These are phyloP conservation scores for Pneumocystis oryctolagi DNA, from an alignment of 1,139 yeast species.

Conservation along the genomic window DNA sequence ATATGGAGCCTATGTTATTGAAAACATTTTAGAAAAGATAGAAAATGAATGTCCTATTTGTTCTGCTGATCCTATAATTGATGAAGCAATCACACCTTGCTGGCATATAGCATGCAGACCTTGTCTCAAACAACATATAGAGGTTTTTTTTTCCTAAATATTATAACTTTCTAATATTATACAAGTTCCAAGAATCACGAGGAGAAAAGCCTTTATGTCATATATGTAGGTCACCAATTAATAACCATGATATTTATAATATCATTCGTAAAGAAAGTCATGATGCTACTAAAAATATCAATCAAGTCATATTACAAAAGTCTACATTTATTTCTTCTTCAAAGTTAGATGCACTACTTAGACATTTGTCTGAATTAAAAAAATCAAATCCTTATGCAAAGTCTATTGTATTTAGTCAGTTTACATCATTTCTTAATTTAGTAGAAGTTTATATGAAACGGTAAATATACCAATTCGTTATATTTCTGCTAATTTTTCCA, in stretches of 20 bases:
- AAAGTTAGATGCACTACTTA: constrained; percentile 55
- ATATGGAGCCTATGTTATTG: constrained; percentile 28
- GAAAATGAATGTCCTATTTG: constrained; percentile 76
- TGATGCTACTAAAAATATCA: constrained; percentile 11
- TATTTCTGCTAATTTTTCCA: neutral
- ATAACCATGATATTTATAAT: constrained; percentile 19
- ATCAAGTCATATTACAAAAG: constrained; percentile 19
- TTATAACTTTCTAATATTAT: neutral
- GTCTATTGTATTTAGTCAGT: constrained; percentile 81
- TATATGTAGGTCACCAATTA: constrained; percentile 26
- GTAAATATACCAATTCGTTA: constrained; percentile 11
- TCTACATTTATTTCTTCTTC: constrained; percentile 33
- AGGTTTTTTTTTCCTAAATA: constrained; percentile 12
- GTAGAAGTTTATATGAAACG: constrained; percentile 45
- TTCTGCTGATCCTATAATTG: constrained; percentile 45
- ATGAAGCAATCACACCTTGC: constrained; percentile 59
- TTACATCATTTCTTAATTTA: constrained; percentile 66
- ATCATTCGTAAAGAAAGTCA: constrained; percentile 17
- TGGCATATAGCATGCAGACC: constrained; percentile 64
- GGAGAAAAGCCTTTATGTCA: constrained; percentile 26
- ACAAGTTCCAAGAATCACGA: constrained; percentile 22
- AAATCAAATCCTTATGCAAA: constrained; percentile 50
- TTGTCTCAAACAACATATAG: constrained; percentile 61
- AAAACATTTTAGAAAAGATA: constrained; percentile 25
- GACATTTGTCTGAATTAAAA: constrained; percentile 40